Evolutionary conservation across 306 rosid genomes (phyloP), one percentile per base, ranked within the genome.

Genomic region (Coriaria nepalensis): DNA sequence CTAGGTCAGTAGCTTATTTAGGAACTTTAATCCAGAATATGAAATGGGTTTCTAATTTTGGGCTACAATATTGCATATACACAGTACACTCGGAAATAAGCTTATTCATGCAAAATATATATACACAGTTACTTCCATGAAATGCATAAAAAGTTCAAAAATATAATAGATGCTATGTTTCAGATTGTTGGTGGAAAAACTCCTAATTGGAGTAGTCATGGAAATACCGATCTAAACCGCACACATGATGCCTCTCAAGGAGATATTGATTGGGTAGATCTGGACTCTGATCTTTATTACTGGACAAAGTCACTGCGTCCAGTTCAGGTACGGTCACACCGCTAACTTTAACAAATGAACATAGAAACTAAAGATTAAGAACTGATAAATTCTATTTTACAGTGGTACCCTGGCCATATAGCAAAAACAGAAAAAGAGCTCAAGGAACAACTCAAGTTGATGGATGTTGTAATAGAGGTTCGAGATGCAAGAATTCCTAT

Each of bases 351-450:
- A n/a, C n/a, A n/a, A n/a, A n/a, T n/a, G n/a, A n/a, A n/a, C n/a
- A n/a, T n/a, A n/a, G n/a, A n/a, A n/a, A n/a, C n/a, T n/a, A n/a
- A n/a, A n/a, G n/a, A n/a, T n/a, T n/a, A n/a, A n/a, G n/a, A n/a
- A n/a, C n/a, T n/a, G n/a, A n/a, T n/a, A n/a, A n/a, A n/a, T n/a
- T n/a, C n/a, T n/a, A 57, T 57, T 80, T 68, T 58, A 54, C 74
- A 81, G 97, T 88, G 97, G 97, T 88, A 81, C 71, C 97, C 97
- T 33, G 97, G 97, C 52, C 97, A 88, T 68, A 88, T 88, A 68
- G 95, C 93, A 44, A 88, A 88, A 77, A 80, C 97, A 15, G 97
- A 88, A 52, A 84, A 84, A 63, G 95, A 88, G 51, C 78, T 88
- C 9, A 88, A 88, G 70, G 71, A 67, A 52, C 97, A 88, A 50